Evolutionary conservation across 1,284 basidiomycete species (phyloP).

Genomic region (Malassezia japonica): DNA sequence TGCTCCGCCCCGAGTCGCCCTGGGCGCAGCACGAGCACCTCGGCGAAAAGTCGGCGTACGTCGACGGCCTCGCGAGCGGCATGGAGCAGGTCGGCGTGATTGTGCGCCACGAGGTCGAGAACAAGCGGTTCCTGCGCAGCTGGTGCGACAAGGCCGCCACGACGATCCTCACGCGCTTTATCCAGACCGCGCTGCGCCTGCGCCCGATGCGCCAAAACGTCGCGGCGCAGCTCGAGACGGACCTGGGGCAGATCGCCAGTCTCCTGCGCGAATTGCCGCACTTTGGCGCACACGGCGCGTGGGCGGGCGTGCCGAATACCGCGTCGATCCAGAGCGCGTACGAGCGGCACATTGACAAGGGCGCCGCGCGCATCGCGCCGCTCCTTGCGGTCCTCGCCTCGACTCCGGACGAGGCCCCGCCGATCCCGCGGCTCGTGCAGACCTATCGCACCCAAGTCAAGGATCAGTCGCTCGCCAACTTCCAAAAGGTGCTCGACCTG

Average conservation of each 20-base stretch:
- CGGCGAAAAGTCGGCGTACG: constrained; percentile 27
- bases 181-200: constrained; percentile 30
- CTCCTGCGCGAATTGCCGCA: constrained; percentile 36
- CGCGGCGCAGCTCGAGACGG: constrained; percentile 32
- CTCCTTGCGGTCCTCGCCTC: constrained; percentile 29
- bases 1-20: constrained; percentile 32
- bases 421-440: constrained; percentile 20
- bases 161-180: constrained; percentile 23
- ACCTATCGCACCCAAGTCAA: constrained; percentile 31
- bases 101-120: constrained; percentile 42
- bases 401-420: constrained; percentile 10
- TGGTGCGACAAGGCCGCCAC: constrained; percentile 44
- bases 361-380: constrained; percentile 25
- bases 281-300: constrained; percentile 16
- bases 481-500: constrained; percentile 90
- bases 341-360: constrained; percentile 28
- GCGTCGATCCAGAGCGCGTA: constrained; percentile 26
- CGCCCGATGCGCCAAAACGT: constrained; percentile 26
- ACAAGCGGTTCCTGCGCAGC: constrained; percentile 39
- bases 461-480: constrained; percentile 41
- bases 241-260: constrained; percentile 26
- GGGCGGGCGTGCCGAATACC: constrained; percentile 16
- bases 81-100: constrained; percentile 40
- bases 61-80: constrained; percentile 33
- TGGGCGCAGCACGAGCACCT: constrained; percentile 28